A percentile compares a stretch with the other conserved stretches of the same genome.
Evolutionary conservation across 352 stramenopile genomes (phyloP).

Genomic region (Phytophthora ohioensis): DNA sequence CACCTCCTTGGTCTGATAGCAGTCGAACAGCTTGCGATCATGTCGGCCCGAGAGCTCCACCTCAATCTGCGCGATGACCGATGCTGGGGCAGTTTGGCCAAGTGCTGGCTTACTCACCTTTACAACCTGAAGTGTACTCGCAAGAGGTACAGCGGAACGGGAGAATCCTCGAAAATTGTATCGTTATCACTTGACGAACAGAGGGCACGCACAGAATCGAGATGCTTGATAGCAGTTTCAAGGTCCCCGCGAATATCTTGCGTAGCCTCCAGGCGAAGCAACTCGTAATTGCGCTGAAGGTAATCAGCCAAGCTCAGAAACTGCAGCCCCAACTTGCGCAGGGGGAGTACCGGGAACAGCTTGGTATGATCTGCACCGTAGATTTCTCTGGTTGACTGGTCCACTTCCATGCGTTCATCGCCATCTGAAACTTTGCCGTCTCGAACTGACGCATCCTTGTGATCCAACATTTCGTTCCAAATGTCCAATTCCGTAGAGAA

Average conservation of each 20-base stretch:
- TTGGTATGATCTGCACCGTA: constrained; percentile 52
- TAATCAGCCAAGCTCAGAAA: constrained; percentile 97
- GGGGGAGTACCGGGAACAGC: constrained; percentile 70
- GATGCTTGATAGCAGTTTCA: constrained; percentile 84
- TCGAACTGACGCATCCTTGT: constrained; percentile 6
- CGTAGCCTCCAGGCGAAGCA: constrained; percentile 91
- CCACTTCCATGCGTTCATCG: constrained; percentile 21
- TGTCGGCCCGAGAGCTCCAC: constrained; percentile 83
- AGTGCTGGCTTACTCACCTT: constrained; percentile 91
- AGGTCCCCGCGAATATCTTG: constrained; percentile 90
- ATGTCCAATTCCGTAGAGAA: constrained; percentile 92
- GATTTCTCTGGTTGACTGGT: constrained; percentile 15
- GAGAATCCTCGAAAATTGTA: constrained; percentile 74
- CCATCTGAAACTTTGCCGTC: constrained; percentile 8
- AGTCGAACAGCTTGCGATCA: constrained; percentile 84
- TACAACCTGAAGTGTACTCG: constrained; percentile 62
- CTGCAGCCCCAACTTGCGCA: constrained; percentile 96
- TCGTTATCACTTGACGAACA: constrained; percentile 49
- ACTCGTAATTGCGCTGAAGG: constrained; percentile 92
- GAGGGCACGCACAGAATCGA: constrained; percentile 61
- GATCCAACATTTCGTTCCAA: constrained; percentile 74
- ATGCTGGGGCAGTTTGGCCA: constrained; percentile 83
- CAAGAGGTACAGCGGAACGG: constrained; percentile 49
- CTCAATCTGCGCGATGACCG: constrained; percentile 88
- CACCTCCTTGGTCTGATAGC: constrained; percentile 92